phyloP scores from a whole-genome alignment of 1,284 basidiomycete genomes.

The Cutaneotrichosporon arboriforme region DNA sequence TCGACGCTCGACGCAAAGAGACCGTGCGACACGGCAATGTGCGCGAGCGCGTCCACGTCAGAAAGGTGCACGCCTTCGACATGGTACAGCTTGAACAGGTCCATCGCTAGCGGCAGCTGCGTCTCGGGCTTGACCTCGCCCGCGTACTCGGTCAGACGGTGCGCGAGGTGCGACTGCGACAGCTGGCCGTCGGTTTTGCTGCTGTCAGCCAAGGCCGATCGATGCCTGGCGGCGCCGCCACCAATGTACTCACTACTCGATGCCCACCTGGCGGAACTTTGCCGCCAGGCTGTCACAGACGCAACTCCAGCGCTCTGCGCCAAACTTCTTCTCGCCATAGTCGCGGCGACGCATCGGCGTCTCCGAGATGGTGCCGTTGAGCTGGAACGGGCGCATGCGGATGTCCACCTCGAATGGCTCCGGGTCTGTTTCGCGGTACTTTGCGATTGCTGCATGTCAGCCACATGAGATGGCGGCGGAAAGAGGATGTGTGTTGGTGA shows the following conservation, averaged over 20 bases:
- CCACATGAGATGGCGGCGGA: background rate
- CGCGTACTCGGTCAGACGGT: slow-evolving; percentile 41
- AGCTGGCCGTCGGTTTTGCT: slow-evolving; percentile 41
- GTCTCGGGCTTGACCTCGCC: slow-evolving; percentile 35
- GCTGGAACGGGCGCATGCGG: slow-evolving; percentile 44
- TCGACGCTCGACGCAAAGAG: slow-evolving; percentile 37
- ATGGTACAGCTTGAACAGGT: slow-evolving; percentile 45
- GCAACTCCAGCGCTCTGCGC: slow-evolving; percentile 31
- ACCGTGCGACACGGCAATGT: slow-evolving; percentile 39
- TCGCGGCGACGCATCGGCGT: slow-evolving; percentile 29
- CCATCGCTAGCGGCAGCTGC: slow-evolving; percentile 39
- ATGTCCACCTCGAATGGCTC: slow-evolving; percentile 25
- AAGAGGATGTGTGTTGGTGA: background rate
- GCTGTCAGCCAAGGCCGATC: background rate
- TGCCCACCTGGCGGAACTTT: slow-evolving; percentile 42
- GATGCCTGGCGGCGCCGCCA: background rate
- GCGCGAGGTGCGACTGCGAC: slow-evolving; percentile 43
- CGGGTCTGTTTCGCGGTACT: slow-evolving; percentile 23
- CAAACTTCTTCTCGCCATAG: slow-evolving; percentile 42
- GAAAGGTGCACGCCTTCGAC: slow-evolving; percentile 43
- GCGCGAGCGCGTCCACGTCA: slow-evolving; percentile 36
- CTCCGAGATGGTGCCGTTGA: slow-evolving; percentile 33
- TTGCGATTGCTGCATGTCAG: slow-evolving; percentile 19
- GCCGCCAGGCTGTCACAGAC: slow-evolving; percentile 33
- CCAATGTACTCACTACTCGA: slow-evolving; percentile 37